Percentiles rank a stretch among this genome's conserved stretches.
phyloP scores from a whole-genome alignment of 2,329 filamentous ascomycete genomes.

The Claviceps cyperi region DNA sequence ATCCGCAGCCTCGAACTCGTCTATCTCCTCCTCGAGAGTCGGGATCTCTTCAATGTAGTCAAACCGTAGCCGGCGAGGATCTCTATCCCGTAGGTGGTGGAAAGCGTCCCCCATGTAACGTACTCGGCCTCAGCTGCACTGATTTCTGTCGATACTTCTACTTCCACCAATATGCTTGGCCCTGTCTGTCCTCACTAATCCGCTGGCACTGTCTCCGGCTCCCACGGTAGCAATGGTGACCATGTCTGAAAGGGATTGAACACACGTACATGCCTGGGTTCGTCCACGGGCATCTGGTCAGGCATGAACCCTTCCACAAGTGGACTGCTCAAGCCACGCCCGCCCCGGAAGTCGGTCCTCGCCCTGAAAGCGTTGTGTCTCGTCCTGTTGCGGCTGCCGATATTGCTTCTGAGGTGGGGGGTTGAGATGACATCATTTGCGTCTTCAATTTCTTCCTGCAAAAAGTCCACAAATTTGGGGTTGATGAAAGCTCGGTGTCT shows the following conservation, averaged over 20 bases:
- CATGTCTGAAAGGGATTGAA: background rate
- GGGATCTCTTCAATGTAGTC: no score
- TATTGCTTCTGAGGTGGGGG: no score
- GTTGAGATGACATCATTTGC: background rate
- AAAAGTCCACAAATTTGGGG: background rate
- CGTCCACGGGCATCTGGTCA: slow-evolving; percentile 6
- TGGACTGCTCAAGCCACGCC: slow-evolving; percentile 11
- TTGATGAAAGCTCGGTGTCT: background rate
- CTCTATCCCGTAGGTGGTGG: no score
- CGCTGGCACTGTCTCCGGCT: no score
- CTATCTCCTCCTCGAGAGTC: no score
- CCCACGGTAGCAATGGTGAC: background rate
- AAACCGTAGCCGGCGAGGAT: no score
- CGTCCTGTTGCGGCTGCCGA: background rate
- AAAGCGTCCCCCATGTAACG: no score
- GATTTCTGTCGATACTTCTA: background rate
- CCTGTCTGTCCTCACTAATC: background rate
- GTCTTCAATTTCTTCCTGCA: background rate
- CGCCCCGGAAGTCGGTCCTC: slow-evolving; percentile 8
- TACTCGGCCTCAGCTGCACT: no score
- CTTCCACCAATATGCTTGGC: background rate
- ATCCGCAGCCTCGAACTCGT: no score
- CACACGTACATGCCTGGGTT: background rate
- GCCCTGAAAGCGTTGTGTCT: background rate
- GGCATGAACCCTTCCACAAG: slow-evolving; percentile 8